Conservation (phyloP, 768 basidiomycete species). For the Amanita inopinata region DNA sequence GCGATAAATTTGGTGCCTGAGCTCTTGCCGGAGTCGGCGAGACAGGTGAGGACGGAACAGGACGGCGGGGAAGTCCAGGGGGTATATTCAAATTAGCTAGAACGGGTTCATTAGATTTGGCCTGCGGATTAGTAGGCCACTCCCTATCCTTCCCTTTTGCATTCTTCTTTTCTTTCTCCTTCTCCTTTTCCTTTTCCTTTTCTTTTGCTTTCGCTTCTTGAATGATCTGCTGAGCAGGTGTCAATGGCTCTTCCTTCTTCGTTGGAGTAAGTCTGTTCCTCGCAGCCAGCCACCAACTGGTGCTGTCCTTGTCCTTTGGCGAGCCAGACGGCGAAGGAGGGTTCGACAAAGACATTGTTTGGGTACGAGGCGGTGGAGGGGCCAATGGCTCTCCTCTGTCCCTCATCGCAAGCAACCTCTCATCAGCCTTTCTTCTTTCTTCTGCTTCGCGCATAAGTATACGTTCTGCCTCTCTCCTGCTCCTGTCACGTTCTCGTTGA, state of each 20-base stretch:
- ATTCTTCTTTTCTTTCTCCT: conserved; percentile 37
- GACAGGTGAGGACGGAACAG: conserved; percentile 57
- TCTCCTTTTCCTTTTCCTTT: conserved; percentile 41
- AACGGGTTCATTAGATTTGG: conserved; percentile 49
- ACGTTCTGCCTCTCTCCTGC: conserved; percentile 67
- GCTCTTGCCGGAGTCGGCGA: conserved; percentile 42
- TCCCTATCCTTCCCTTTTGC: conserved; percentile 47
- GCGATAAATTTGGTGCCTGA: conserved; percentile 47
- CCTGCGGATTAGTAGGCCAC: conserved; percentile 46
- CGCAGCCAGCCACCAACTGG: conserved; percentile 65
- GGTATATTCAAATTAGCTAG: conserved; percentile 46
- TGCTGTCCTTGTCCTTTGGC: conserved; percentile 41
- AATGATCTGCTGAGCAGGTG: conserved; percentile 78
- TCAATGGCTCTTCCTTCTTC: conserved; percentile 64
- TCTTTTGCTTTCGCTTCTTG: conserved; percentile 62
- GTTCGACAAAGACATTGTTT: conserved; percentile 40
- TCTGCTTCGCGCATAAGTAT: conserved; percentile 67
- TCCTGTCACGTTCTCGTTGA: conserved; percentile 64
- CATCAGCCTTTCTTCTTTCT: conserved; percentile 59
- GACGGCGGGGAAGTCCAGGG: conserved; percentile 25
- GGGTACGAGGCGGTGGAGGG: conserved; percentile 53
- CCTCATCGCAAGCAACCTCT: conserved; percentile 71
- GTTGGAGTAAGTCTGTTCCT: conserved; percentile 73
- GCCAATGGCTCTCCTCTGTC: conserved; percentile 36
- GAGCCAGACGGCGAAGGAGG: conserved; percentile 57